Conservation (phyloP, 805 yeast genomes). For the Limtongia smithiae region DNA sequence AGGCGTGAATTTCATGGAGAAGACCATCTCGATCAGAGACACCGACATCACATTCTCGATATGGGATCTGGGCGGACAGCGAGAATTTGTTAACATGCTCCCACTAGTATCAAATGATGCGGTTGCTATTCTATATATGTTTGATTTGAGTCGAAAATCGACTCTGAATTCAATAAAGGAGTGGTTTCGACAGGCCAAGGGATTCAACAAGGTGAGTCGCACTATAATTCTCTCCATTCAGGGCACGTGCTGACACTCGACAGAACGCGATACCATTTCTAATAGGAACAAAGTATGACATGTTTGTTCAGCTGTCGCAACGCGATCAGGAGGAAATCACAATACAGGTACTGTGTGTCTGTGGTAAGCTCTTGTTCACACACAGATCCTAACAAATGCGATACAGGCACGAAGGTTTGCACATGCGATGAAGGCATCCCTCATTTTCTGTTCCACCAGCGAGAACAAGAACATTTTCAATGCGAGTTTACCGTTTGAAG, state of each 20-base stretch:
- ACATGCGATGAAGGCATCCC: slow-evolving; percentile 76
- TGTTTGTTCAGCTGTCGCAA: slow-evolving; percentile 71
- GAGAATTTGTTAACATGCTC: slow-evolving; percentile 91
- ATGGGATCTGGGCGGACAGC: slow-evolving; percentile 96
- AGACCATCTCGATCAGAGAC: slow-evolving; percentile 74
- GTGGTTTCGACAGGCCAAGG: slow-evolving; percentile 91
- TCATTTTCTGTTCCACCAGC: slow-evolving; percentile 85
- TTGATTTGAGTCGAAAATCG: slow-evolving; percentile 81
- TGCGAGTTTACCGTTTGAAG: slow-evolving; percentile 16
- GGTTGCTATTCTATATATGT: slow-evolving; percentile 84
- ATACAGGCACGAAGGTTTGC: slow-evolving; percentile 70
- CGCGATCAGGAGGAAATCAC: slow-evolving; percentile 84
- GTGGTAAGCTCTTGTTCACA: background rate
- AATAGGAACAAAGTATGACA: slow-evolving; percentile 91
- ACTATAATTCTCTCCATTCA: too few species aligned
- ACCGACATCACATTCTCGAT: slow-evolving; percentile 87
- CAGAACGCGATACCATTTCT: slow-evolving; percentile 83
- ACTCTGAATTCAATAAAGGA: slow-evolving; percentile 85
- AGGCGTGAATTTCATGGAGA: slow-evolving; percentile 94
- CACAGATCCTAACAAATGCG: too few species aligned
- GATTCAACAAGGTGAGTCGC: slow-evolving; percentile 68
- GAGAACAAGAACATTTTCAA: slow-evolving; percentile 91
- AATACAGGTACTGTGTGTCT: slow-evolving; percentile 42
- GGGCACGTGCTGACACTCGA: too few species aligned
- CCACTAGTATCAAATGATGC: slow-evolving; percentile 91